Evolutionary conservation across 148 eudicot genomes (phyloP).

Genomic region (Cornus suecica): DNA sequence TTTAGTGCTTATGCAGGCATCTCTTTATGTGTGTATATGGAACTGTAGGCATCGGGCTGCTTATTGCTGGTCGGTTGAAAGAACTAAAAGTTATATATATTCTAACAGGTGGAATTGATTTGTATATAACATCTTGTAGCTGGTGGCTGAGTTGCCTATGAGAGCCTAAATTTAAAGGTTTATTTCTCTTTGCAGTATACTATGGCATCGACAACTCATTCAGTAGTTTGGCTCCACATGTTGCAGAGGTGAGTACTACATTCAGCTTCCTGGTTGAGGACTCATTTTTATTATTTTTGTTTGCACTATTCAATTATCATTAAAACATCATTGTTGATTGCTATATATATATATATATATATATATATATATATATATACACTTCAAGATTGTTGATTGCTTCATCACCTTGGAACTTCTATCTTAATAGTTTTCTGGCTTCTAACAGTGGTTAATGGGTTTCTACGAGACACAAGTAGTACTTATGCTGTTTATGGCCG

Average conservation of each 20-base stretch:
- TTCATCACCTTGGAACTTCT: neutral
- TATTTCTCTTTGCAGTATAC: slow-evolving; percentile 49
- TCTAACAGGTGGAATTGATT: slow-evolving; percentile 55
- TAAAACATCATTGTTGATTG: too few species aligned
- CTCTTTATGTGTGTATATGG: slow-evolving; percentile 88
- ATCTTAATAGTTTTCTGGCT: slow-evolving; percentile 10
- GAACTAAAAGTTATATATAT: slow-evolving; percentile 65
- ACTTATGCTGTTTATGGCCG: slow-evolving; percentile 75
- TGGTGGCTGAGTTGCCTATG: neutral
- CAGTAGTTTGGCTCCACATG: slow-evolving; percentile 80
- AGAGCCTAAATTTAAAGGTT: neutral
- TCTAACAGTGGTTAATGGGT: slow-evolving; percentile 79
- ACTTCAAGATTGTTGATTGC: neutral
- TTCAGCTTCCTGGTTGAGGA: neutral
- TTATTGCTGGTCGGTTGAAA: slow-evolving; percentile 89
- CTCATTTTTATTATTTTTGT: neutral
- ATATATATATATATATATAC: too few species aligned
- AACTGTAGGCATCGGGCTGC: slow-evolving; percentile 54
- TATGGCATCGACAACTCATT: slow-evolving; percentile 77
- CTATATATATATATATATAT: too few species aligned
- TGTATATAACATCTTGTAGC: slow-evolving; percentile 7
- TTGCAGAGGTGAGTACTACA: slow-evolving; percentile 57
- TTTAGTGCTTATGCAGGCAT: slow-evolving; percentile 68
- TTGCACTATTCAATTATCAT: neutral
- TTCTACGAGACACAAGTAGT: slow-evolving; percentile 87